Evolutionary conservation across 2,329 filamentous ascomycete species (phyloP).

Genomic region (Penicillium sp.): DNA sequence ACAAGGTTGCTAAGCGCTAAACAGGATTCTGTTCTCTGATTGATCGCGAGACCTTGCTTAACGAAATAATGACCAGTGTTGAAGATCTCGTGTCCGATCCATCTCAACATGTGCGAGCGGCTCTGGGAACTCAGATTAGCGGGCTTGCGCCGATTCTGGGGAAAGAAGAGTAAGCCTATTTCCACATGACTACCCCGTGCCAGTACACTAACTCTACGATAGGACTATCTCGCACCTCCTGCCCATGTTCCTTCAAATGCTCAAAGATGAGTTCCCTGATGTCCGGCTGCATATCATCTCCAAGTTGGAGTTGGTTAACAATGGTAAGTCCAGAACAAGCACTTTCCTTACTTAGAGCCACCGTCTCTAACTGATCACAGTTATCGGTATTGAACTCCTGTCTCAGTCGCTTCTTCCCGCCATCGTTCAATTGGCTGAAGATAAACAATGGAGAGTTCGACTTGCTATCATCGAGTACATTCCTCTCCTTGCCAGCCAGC

Average conservation of each 20-base stretch:
- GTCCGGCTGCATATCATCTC: constrained; percentile 99
- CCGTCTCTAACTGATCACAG: constrained; percentile 50
- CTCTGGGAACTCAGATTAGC: constrained; percentile 94
- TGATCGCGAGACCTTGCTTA: constrained; percentile 83
- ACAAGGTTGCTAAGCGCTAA: constrained; percentile 26
- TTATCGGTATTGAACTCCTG: constrained; percentile 96
- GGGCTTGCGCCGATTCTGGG: constrained; percentile 95
- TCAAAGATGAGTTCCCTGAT: constrained; percentile 98
- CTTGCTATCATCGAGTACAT: constrained; percentile 99
- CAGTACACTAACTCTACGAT: constrained; percentile 20
- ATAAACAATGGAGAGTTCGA: constrained; percentile 98
- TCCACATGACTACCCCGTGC: background rate
- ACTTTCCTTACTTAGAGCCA: background rate
- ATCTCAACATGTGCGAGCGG: constrained; percentile 95
- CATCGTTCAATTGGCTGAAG: constrained; percentile 95
- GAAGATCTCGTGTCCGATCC: constrained; percentile 95
- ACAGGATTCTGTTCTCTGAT: constrained; percentile 89
- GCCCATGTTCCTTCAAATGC: constrained; percentile 99
- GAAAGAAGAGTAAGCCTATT: constrained; percentile 82
- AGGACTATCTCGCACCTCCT: constrained; percentile 95
- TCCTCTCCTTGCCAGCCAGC: constrained; percentile 89
- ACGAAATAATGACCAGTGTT: constrained; percentile 95
- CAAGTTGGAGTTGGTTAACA: constrained; percentile 98
- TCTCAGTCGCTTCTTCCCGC: constrained; percentile 96
- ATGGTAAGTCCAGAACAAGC: constrained; percentile 62